phyloP scores from a whole-genome alignment of 441 rosid species.

The Raphanus hybrid region DNA sequence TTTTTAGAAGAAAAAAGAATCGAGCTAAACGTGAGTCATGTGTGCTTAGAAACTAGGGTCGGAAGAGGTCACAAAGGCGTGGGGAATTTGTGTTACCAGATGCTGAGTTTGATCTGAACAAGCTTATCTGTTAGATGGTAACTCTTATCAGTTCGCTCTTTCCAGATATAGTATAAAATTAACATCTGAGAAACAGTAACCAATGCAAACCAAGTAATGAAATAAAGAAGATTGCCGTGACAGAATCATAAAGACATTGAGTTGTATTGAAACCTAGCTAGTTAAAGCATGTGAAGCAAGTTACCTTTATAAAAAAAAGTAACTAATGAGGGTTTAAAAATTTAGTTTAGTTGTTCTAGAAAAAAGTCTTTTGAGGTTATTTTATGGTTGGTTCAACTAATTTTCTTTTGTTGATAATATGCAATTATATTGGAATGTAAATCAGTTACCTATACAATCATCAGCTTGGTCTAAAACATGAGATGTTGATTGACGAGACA shows the following conservation, averaged over 20 bases:
- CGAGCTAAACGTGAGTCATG: not conserved
- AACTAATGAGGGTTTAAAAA: not conserved
- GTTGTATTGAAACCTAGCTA: not conserved
- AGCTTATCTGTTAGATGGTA: not conserved
- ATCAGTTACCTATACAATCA: not conserved
- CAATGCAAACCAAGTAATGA: not conserved
- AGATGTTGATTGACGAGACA: not conserved
- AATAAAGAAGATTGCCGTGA: not conserved
- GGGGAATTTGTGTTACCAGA: not conserved
- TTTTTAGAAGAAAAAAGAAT: not conserved
- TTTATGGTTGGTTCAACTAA: not conserved
- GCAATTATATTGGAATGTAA: not conserved
- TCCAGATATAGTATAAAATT: not conserved
- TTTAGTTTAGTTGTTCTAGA: not conserved
- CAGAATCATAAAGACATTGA: not conserved
- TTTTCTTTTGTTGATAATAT: not conserved
- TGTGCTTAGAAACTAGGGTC: not conserved
- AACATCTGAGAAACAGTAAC: not conserved
- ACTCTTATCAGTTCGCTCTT: not conserved
- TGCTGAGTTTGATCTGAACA: not conserved
- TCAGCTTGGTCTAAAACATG: not conserved
- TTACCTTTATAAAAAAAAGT: not conserved
- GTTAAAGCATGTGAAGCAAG: not conserved
- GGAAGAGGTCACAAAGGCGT: not conserved
- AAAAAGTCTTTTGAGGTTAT: not conserved